Percentiles rank a stretch among this genome's conserved stretches.
phyloP scores from a whole-genome alignment of 371 early-diverging fungal species.

The Mortierella sp. region DNA sequence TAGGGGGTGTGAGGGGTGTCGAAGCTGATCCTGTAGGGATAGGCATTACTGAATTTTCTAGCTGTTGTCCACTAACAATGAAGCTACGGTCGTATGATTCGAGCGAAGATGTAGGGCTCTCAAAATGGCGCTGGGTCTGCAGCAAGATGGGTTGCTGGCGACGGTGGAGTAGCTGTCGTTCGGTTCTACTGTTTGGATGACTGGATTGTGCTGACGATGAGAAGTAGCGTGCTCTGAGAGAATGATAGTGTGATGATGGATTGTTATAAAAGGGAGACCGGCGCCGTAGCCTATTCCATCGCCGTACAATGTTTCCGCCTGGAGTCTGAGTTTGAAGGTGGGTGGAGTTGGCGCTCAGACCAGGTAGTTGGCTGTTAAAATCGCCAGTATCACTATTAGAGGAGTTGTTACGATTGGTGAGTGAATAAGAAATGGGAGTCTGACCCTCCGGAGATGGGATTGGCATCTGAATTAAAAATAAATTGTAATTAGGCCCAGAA shows the following conservation, averaged over 20 bases:
- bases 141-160: constrained; percentile 1
- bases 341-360: background rate
- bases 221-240: constrained; percentile 37
- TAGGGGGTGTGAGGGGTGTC: constrained; percentile 7
- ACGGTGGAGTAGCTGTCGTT: constrained; percentile 12
- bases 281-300: constrained; percentile 41
- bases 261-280: constrained; percentile 29
- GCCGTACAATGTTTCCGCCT: constrained; percentile 8
- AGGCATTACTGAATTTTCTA: background rate
- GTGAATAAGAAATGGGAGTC: background rate
- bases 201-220: constrained; percentile 14
- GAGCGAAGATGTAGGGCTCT: background rate
- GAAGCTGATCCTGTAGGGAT: background rate
- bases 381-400: background rate
- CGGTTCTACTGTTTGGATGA: background rate
- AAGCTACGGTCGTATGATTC: constrained; percentile 6
- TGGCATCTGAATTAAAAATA: constrained; percentile 15
- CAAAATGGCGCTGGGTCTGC: background rate
- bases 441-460: constrained; percentile 21
- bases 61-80: background rate
- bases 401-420: background rate
- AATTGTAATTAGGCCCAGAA: background rate
- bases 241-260: constrained; percentile 14
- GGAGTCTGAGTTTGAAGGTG: constrained; percentile 7
- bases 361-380: constrained; percentile 1